A percentile compares a stretch with the other conserved stretches of the same genome.
Evolutionary conservation across 176 grass and related monocot species (phyloP).

Genomic region (Saccharum officinarum): DNA sequence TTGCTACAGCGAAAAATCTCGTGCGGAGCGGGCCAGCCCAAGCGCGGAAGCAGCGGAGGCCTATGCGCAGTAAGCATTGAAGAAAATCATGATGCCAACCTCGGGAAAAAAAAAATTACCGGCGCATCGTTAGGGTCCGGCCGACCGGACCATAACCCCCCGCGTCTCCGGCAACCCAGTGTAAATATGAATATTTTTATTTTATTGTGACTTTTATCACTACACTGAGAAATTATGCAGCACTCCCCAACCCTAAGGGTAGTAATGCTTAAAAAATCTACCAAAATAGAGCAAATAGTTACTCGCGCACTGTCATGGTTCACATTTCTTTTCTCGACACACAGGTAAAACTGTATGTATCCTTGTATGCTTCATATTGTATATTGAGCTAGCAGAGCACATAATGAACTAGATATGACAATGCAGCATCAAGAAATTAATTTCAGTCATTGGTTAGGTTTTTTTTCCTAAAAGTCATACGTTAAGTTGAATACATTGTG

Average conservation of each 20-base stretch:
- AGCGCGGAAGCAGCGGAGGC: too few species aligned
- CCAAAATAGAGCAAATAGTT: neutral
- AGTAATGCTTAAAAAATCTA: conserved; percentile 6
- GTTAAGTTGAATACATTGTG: conserved; percentile 7
- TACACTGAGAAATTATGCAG: neutral
- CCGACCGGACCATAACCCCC: too few species aligned
- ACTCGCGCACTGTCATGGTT: neutral
- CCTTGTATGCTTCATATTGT: neutral
- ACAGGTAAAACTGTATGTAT: neutral
- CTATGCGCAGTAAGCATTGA: too few species aligned
- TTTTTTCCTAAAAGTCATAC: neutral
- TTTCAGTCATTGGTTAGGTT: neutral
- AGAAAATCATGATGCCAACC: too few species aligned
- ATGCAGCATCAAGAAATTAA: neutral
- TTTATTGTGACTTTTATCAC: neutral
- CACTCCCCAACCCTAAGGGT: neutral
- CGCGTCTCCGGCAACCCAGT: too few species aligned
- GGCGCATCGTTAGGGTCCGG: too few species aligned
- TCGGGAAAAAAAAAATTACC: too few species aligned
- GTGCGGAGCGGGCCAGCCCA: too few species aligned
- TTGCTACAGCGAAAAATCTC: too few species aligned
- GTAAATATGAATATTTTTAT: too few species aligned
- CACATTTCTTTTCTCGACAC: neutral
- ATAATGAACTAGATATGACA: neutral
- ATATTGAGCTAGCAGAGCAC: neutral